Conservation (phyloP, 208 protist species). For the Trypanosoma lewisi region DNA sequence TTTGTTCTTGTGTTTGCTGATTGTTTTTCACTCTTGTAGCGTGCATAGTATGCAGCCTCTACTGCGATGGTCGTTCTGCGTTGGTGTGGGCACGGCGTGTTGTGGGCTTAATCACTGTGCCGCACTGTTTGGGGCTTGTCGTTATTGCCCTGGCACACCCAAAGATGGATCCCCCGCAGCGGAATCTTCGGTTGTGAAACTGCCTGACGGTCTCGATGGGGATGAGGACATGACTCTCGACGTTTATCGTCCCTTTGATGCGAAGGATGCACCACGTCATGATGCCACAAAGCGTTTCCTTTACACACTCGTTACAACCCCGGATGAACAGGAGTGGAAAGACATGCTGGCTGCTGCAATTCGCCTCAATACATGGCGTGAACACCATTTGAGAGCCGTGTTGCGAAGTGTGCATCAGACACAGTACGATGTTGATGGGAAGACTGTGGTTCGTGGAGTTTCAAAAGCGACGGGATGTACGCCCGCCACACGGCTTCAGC, state of each 20-base stretch:
- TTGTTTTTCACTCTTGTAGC: not conserved
- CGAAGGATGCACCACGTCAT: not conserved
- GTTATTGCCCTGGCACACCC: not conserved
- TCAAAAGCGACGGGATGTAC: not conserved
- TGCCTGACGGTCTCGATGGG: not conserved
- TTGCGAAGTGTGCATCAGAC: constrained; percentile 35
- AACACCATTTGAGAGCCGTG: constrained; percentile 50
- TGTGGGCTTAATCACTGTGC: not conserved
- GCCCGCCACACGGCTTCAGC: constrained; percentile 18
- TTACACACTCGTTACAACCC: constrained; percentile 40
- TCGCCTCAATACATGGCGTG: constrained; percentile 39
- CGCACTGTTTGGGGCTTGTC: not conserved
- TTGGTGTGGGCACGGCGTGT: not conserved
- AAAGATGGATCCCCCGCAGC: not conserved
- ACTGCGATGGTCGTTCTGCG: not conserved
- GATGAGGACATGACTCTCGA: constrained; percentile 16
- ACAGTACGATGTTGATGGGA: constrained; percentile 7
- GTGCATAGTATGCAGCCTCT: not conserved
- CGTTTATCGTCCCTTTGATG: constrained; percentile 4
- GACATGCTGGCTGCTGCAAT: constrained; percentile 64
- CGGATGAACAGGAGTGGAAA: constrained; percentile 49
- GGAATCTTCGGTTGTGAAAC: not conserved
- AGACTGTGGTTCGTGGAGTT: not conserved
- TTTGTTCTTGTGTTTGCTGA: not conserved
- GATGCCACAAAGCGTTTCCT: constrained; percentile 29